Conservation (phyloP, 2,329 filamentous ascomycete species). For the Nemania abortiva region DNA sequence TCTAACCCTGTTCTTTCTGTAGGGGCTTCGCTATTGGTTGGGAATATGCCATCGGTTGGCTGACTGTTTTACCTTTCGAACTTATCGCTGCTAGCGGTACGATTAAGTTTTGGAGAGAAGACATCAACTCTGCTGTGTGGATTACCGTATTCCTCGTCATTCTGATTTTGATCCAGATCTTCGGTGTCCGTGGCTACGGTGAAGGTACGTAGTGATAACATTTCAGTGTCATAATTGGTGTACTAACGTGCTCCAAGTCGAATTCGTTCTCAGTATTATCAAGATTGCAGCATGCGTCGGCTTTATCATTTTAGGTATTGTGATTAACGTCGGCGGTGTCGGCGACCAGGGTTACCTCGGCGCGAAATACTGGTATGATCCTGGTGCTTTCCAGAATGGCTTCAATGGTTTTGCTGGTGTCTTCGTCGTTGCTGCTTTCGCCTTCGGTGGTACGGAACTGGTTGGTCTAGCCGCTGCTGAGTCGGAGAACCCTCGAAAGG, state of each 20-base stretch:
- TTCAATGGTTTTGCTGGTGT: constrained; percentile 65
- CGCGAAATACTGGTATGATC: constrained; percentile 69
- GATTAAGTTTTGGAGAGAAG: constrained; percentile 65
- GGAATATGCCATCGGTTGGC: constrained; percentile 64
- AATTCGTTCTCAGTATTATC: constrained; percentile 68
- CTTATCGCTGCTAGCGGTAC: constrained; percentile 66
- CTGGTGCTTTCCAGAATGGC: constrained; percentile 65
- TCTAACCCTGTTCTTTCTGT: not conserved
- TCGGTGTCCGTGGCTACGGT: constrained; percentile 68
- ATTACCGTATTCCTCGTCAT: constrained; percentile 67
- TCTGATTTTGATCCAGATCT: constrained; percentile 65
- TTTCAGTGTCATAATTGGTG: constrained; percentile 36
- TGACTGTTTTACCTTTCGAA: constrained; percentile 65
- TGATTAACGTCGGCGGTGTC: constrained; percentile 69
- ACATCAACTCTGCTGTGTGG: constrained; percentile 66
- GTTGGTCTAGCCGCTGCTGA: constrained; percentile 66
- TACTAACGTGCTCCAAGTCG: constrained; percentile 56
- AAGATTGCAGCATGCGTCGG: constrained; percentile 70
- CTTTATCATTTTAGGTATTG: constrained; percentile 73
- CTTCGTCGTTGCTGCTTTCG: constrained; percentile 65
- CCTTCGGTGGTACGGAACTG: constrained; percentile 65
- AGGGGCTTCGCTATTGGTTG: constrained; percentile 66
- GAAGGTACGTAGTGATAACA: constrained; percentile 54
- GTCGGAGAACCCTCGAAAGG: constrained; percentile 60
- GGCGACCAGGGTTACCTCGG: constrained; percentile 70